Evolutionary conservation across 139 green algal genomes (phyloP).

Genomic region (Pseudopediastrum boryanum): DNA sequence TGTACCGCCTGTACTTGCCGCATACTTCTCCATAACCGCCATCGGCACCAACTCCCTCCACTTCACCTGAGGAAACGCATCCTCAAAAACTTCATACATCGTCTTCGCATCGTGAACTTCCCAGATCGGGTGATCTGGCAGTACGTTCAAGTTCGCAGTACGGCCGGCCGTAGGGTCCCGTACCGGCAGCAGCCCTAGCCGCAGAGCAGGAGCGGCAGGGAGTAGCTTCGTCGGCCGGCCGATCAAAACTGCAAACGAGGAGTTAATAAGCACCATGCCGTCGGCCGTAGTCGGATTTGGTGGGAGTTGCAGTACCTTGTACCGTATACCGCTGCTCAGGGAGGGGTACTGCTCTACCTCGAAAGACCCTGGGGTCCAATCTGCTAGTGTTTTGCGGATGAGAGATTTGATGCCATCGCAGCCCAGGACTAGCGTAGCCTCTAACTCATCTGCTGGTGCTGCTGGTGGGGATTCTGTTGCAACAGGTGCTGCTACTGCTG

Average conservation of each 20-base stretch:
- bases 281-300: conserved; percentile 14
- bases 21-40: conserved; percentile 30
- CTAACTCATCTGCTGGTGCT: background rate
- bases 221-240: background rate
- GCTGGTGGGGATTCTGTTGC: conserved; percentile 3
- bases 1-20: background rate
- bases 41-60: conserved; percentile 20
- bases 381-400: conserved; percentile 6
- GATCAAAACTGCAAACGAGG: conserved; percentile 20
- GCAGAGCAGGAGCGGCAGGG: conserved; percentile 2
- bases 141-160: conserved; percentile 33
- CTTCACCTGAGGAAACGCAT: conserved; percentile 30
- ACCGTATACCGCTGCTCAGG: conserved; percentile 16
- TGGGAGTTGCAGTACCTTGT: conserved; percentile 39
- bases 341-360: background rate
- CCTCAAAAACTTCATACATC: conserved; percentile 24
- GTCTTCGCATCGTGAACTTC: conserved; percentile 5
- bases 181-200: conserved; percentile 31
- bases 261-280: conserved; percentile 28
- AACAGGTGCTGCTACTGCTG: background rate
- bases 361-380: conserved; percentile 19
- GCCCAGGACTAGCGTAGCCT: conserved; percentile 24
- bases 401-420: conserved; percentile 30
- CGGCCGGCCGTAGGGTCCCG: background rate
- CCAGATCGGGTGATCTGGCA: conserved; percentile 34